Evolutionary conservation across 177 flowering plant species (phyloP).

Genomic region (Vitis hybrid): DNA sequence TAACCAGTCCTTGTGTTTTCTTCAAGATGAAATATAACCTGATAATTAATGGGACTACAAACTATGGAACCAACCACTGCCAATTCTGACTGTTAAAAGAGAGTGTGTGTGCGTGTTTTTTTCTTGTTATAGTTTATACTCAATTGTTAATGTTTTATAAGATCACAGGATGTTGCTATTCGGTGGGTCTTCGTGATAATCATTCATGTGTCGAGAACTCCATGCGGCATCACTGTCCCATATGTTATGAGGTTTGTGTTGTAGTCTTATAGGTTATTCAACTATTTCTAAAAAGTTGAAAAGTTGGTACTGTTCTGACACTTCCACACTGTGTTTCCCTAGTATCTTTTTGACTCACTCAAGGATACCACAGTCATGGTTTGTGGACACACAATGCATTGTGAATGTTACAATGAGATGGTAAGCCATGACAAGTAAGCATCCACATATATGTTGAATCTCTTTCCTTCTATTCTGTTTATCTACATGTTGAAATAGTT

Average conservation of each 20-base stretch:
- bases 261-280: slow-evolving; percentile 3
- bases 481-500: neutral
- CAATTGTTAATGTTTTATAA: slow-evolving; percentile 3
- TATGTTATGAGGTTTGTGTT: slow-evolving; percentile 84
- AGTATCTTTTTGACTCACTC: slow-evolving; percentile 96
- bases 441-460: neutral
- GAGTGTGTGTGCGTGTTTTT: too few species aligned
- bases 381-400: slow-evolving; percentile 98
- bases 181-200: slow-evolving; percentile 52
- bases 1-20: too few species aligned
- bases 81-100: too few species aligned
- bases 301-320: neutral
- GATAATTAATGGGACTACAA: too few species aligned
- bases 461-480: neutral
- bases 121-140: neutral
- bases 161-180: slow-evolving; percentile 61
- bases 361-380: slow-evolving; percentile 76
- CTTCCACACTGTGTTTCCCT: slow-evolving; percentile 8
- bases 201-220: slow-evolving; percentile 90
- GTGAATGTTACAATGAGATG: slow-evolving; percentile 80
- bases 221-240: slow-evolving; percentile 88
- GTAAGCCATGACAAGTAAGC: slow-evolving; percentile 68
- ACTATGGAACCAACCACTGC: too few species aligned
- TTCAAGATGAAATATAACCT: too few species aligned
- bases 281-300: neutral